Conservation (phyloP, 75 land plant genomes). For the Azolla pinnata region DNA sequence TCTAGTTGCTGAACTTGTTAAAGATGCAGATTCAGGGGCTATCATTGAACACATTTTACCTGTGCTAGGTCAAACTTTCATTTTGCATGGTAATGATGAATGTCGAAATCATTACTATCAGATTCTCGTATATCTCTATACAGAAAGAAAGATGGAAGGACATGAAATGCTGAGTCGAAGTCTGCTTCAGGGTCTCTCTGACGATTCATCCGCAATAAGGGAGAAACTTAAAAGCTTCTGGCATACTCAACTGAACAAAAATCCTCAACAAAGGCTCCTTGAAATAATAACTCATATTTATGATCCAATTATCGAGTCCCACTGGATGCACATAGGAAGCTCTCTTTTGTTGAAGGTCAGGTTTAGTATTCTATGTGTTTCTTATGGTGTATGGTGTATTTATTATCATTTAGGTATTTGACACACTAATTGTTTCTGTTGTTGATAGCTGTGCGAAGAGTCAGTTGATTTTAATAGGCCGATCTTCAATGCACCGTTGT, state of each 20-base stretch:
- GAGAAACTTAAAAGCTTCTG: conserved; percentile 26
- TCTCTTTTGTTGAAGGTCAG: conserved; percentile 32
- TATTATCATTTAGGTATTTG: neutral
- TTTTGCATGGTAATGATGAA: conserved; percentile 23
- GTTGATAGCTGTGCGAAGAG: conserved; percentile 42
- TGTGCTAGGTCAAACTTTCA: conserved; percentile 26
- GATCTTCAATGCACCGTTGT: conserved; percentile 41
- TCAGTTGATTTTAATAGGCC: conserved; percentile 35
- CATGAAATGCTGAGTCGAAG: conserved; percentile 12
- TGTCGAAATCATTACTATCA: conserved; percentile 25
- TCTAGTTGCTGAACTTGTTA: conserved; percentile 29
- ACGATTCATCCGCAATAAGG: conserved; percentile 19
- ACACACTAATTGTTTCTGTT: neutral
- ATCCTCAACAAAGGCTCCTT: conserved; percentile 21
- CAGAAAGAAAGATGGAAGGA: conserved; percentile 12
- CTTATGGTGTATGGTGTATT: conserved; percentile 1
- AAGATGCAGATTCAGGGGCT: conserved; percentile 14
- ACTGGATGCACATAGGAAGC: conserved; percentile 27
- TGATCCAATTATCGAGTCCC: conserved; percentile 24
- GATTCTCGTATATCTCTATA: conserved; percentile 27
- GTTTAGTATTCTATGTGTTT: neutral
- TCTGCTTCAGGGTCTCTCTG: conserved; percentile 26
- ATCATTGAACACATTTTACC: conserved; percentile 31
- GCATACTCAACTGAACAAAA: conserved; percentile 25
- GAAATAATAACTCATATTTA: conserved; percentile 26